Evolutionary conservation across 2,329 filamentous ascomycete species (phyloP), one percentile per base, ranked within the genome.

Genomic region (Calonectria crousiana): DNA sequence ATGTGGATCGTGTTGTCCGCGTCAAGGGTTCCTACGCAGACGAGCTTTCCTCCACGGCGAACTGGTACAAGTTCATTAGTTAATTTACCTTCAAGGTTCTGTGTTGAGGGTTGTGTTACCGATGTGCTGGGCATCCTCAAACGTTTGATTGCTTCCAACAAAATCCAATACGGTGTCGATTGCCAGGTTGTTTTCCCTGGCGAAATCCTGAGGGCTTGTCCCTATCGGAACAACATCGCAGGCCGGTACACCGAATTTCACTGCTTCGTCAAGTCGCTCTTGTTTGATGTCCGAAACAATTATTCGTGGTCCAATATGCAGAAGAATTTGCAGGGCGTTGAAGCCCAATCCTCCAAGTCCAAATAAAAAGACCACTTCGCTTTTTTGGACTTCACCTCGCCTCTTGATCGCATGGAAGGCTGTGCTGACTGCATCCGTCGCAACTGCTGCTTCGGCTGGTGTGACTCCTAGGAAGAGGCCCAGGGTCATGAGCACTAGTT

Each of bases 1-100:
- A 87, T 87, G 49, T 86, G 81, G 13, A 87, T 71, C 0, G 83
- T 84, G 62, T 87, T 87, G 44, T 84, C 82, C 0, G 81, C 77
- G 60, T 86, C 80, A 0, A 86, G 77, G 6, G 83, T 86, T 1
- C 86, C 85, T 9, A 87, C 80, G 66, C 85, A 87, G 3, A 87
- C 75, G 2, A 87, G 74, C 28, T 84, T 84, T 0, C 84, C 84
- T 0, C 77, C 77, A 4, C 77, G 77, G 3, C 77, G 77, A 4
- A 79, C 77, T 52, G 14, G 58, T 11, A 38, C 3, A 4, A 13
- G 5, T 1, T 11, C 9, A n/a, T 41, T 26, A 34, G 28, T 26
- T 18, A 62, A 23, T 4, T 4, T n/a, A 10, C 6, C 9, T 6
- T 13, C 18, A 1, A 9, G 18, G 18, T 2, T 5, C 4, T 2